phyloP scores from a whole-genome alignment of 140 eudicot genomes.

The Ambrosia hybrid region DNA sequence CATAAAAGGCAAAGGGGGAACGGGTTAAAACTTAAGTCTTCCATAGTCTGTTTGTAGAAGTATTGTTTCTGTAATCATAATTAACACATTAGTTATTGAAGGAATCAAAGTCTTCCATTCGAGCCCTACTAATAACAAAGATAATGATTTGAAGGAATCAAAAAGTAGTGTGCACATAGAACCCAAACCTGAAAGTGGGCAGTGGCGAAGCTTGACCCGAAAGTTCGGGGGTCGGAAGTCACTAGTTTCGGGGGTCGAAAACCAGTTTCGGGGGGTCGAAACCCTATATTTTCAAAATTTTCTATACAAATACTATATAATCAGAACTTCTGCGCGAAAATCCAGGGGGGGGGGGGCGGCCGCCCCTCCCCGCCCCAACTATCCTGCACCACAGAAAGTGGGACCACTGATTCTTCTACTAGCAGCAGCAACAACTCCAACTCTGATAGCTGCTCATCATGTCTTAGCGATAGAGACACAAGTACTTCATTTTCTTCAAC shows the following conservation, averaged over 20 bases:
- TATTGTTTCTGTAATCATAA: background rate
- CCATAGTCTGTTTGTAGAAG: background rate
- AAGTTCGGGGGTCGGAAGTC: too few species aligned
- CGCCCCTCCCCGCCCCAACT: too few species aligned
- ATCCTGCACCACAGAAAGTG: too few species aligned
- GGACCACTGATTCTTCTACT: slow-evolving; percentile 44
- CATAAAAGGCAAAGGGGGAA: background rate
- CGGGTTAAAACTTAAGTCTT: background rate
- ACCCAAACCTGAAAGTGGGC: slow-evolving; percentile 10
- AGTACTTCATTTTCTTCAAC: slow-evolving; percentile 52
- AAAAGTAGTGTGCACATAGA: slow-evolving; percentile 13
- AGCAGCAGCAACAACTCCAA: slow-evolving; percentile 50
- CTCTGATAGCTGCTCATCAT: slow-evolving; percentile 84
- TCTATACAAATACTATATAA: too few species aligned
- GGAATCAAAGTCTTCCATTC: slow-evolving; percentile 28
- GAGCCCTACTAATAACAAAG: slow-evolving; percentile 21
- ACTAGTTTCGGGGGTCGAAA: too few species aligned
- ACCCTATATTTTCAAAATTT: too few species aligned
- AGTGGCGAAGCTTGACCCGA: too few species aligned
- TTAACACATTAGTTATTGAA: background rate
- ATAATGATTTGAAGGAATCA: slow-evolving; percentile 31
- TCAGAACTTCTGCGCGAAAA: too few species aligned
- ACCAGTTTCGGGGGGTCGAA: too few species aligned
- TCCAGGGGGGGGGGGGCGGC: too few species aligned
- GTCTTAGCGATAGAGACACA: slow-evolving; percentile 80